Conservation (phyloP, 192 early-diverging fungal genomes). For the Backusella tarrabulga region DNA sequence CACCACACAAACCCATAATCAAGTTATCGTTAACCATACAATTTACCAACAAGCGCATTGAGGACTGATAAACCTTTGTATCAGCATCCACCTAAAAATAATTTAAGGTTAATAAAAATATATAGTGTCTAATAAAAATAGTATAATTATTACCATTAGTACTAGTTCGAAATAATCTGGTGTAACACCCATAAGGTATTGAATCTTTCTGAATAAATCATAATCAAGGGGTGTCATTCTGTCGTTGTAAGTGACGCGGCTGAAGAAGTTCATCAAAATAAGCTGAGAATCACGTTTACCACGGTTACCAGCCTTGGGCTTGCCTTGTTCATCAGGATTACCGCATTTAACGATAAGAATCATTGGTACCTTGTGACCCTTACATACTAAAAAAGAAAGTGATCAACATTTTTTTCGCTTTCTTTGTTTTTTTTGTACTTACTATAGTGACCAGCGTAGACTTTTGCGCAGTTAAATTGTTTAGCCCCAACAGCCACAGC, state of each 20-base stretch:
- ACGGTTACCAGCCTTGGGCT: constrained; percentile 83
- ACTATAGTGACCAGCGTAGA: constrained; percentile 77
- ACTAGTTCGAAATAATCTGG: constrained; percentile 83
- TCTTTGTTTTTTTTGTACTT: constrained; percentile 14
- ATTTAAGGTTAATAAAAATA: not conserved
- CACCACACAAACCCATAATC: constrained; percentile 97
- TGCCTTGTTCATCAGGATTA: constrained; percentile 62
- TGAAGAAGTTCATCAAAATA: constrained; percentile 96
- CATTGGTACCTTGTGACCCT: constrained; percentile 65
- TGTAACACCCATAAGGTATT: constrained; percentile 80
- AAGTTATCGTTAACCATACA: constrained; percentile 88
- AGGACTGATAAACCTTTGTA: constrained; percentile 79
- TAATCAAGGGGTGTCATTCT: constrained; percentile 90
- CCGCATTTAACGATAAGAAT: constrained; percentile 75
- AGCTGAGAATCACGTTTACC: constrained; percentile 97
- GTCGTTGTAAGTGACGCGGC: constrained; percentile 81
- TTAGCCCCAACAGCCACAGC: constrained; percentile 76
- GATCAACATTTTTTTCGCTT: not conserved
- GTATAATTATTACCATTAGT: constrained; percentile 61
- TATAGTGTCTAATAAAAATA: not conserved
- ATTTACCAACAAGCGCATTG: constrained; percentile 79
- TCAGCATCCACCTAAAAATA: constrained; percentile 77
- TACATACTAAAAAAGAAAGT: constrained; percentile 34
- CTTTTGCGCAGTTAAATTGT: constrained; percentile 75
- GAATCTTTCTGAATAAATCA: constrained; percentile 88